Percentiles rank a stretch among this genome's conserved stretches.
Conservation (phyloP, 2,329 filamentous ascomycete species). For the Stenocarpella maydis region DNA sequence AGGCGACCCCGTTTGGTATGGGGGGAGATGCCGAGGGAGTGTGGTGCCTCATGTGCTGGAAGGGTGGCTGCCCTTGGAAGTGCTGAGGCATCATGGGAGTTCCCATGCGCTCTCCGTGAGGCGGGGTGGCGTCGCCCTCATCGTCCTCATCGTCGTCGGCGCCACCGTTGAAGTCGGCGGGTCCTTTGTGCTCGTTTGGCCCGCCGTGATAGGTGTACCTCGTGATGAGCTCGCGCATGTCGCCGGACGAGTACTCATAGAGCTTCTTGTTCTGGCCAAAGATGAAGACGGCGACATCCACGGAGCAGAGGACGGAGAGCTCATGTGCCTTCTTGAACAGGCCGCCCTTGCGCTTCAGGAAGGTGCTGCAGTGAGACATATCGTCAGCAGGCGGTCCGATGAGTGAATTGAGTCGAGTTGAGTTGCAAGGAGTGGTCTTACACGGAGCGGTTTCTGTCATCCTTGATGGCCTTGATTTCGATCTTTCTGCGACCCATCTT, state of each 20-base stretch:
- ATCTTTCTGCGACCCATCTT: conserved; percentile 98
- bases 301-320: conserved; percentile 95
- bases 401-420: background rate
- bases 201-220: conserved; percentile 93
- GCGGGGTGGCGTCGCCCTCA: conserved; percentile 76
- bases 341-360: conserved; percentile 97
- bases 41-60: conserved; percentile 81
- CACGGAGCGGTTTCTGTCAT: conserved; percentile 97
- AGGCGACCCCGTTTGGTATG: conserved; percentile 78
- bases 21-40: conserved; percentile 90
- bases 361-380: conserved; percentile 69
- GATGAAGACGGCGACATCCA: conserved; percentile 98
- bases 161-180: conserved; percentile 87
- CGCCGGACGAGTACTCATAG: conserved; percentile 94
- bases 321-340: conserved; percentile 99
- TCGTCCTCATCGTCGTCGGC: conserved; percentile 88
- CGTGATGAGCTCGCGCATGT: conserved; percentile 89
- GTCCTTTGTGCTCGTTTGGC: conserved; percentile 95
- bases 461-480: conserved; percentile 99
- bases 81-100: conserved; percentile 74
- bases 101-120: conserved; percentile 68
- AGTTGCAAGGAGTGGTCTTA: conserved; percentile 58
- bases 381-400: conserved; percentile 23
- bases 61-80: conserved; percentile 73
- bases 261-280: conserved; percentile 99